These are phyloP conservation scores for Aureobasidium uvarum DNA, from an alignment of 2,329 filamentous ascomycete species.

Conservation along the genomic window DNA sequence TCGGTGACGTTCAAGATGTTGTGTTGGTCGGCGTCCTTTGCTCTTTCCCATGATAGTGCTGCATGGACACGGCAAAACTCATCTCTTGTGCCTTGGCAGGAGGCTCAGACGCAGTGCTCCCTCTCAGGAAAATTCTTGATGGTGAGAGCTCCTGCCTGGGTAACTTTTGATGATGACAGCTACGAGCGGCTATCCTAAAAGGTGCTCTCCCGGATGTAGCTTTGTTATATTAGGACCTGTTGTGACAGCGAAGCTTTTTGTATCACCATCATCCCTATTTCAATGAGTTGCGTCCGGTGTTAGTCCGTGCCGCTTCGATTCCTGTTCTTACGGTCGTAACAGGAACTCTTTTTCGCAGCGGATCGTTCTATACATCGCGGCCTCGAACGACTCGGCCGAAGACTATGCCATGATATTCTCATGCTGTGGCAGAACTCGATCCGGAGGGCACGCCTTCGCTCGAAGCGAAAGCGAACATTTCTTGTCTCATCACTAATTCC, in stretches of 20 bases:
- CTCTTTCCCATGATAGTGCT: background rate
- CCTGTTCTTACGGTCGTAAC: background rate
- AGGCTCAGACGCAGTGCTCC: background rate
- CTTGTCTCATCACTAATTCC: background rate
- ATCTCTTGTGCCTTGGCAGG: background rate
- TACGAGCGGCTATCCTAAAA: background rate
- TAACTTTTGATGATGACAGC: background rate
- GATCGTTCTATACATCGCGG: background rate
- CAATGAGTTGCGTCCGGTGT: background rate
- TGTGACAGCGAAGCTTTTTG: background rate
- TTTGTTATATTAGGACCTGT: background rate
- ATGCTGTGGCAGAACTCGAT: background rate
- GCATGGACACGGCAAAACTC: background rate
- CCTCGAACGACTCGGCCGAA: background rate
- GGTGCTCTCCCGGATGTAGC: background rate
- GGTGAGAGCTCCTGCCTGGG: background rate
- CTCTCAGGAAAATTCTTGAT: background rate
- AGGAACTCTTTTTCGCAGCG: too few relatives aligned
- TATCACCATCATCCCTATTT: background rate
- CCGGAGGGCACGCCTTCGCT: background rate
- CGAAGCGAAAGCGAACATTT: too few relatives aligned
- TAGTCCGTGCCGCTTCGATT: background rate
- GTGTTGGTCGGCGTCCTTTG: background rate
- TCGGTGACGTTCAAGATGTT: background rate
- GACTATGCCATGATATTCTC: background rate